phyloP scores from a whole-genome alignment of 1,284 basidiomycete species.

The Crepidotus sp. region DNA sequence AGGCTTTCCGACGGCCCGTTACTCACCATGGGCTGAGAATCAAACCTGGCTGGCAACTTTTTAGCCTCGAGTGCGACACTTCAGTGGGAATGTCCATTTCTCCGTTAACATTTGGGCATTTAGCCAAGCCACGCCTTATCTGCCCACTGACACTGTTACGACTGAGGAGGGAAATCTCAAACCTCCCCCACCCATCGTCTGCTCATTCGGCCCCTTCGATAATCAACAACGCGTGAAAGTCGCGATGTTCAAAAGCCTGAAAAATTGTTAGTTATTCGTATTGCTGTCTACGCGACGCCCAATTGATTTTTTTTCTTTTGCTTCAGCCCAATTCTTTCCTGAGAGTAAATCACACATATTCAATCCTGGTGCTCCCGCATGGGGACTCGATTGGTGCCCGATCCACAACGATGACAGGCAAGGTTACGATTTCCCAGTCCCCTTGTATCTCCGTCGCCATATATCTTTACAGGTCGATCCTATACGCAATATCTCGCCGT shows the following conservation, averaged over 20 bases:
- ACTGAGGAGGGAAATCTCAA: slow-evolving; percentile 40
- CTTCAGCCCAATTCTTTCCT: slow-evolving; percentile 38
- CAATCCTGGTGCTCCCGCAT: slow-evolving; percentile 78
- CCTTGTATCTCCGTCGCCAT: slow-evolving; percentile 1
- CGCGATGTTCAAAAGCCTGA: slow-evolving; percentile 42
- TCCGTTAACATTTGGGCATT: slow-evolving; percentile 13
- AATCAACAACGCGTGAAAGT: slow-evolving; percentile 43
- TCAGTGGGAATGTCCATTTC: slow-evolving; percentile 11
- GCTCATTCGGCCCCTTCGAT: slow-evolving; percentile 53
- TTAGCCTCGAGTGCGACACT: slow-evolving; percentile 41
- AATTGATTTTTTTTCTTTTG: slow-evolving; percentile 7
- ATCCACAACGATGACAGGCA: slow-evolving; percentile 52
- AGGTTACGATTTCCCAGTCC: slow-evolving; percentile 29
- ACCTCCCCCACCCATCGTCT: slow-evolving; percentile 46
- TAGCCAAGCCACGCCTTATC: slow-evolving; percentile 48
- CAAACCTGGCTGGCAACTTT: slow-evolving; percentile 34
- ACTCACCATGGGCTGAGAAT: slow-evolving; percentile 43
- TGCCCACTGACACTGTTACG: slow-evolving; percentile 42
- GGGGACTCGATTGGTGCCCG: slow-evolving; percentile 88
- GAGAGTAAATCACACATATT: slow-evolving; percentile 57
- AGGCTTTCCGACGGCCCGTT: slow-evolving; percentile 44
- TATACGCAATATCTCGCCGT: slow-evolving; percentile 76
- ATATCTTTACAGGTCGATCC: slow-evolving; percentile 32
- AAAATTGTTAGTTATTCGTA: slow-evolving; percentile 44
- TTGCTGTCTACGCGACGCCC: neutral